A percentile compares a stretch with the other conserved stretches of the same genome.
Conservation (phyloP, 768 basidiomycete species). For the Calvatia gigantea region DNA sequence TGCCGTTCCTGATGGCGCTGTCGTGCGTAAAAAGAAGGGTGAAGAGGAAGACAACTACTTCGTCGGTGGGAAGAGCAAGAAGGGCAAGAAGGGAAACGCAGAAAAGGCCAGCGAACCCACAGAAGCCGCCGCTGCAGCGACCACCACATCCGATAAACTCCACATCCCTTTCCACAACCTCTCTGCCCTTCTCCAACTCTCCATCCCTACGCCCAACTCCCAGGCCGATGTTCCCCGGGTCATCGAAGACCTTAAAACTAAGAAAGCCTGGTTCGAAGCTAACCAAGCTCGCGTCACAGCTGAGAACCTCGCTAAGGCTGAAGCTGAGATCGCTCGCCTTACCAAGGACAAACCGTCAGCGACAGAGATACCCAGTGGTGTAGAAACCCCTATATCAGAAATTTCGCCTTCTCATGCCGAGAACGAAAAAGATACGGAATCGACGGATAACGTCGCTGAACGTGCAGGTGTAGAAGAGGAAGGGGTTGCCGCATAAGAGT, state of each 20-base stretch:
- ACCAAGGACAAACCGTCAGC: slow-evolving; percentile 34
- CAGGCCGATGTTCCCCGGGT: slow-evolving; percentile 75
- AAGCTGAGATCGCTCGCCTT: slow-evolving; percentile 68
- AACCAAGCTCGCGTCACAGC: slow-evolving; percentile 82
- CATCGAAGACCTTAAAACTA: slow-evolving; percentile 86
- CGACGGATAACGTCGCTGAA: slow-evolving; percentile 13
- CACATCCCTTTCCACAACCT: slow-evolving; percentile 86
- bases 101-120: slow-evolving; percentile 37
- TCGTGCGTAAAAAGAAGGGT: slow-evolving; percentile 89
- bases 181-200: slow-evolving; percentile 79
- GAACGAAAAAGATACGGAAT: slow-evolving; percentile 42
- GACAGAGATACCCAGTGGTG: slow-evolving; percentile 23
- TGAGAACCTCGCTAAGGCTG: slow-evolving; percentile 78
- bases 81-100: slow-evolving; percentile 44
- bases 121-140: slow-evolving; percentile 23
- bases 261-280: slow-evolving; percentile 93
- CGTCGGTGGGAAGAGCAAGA: slow-evolving; percentile 64
- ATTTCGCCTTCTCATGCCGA: slow-evolving; percentile 33
- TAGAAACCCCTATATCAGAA: slow-evolving; percentile 26
- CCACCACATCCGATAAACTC: slow-evolving; percentile 34
- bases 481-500: slow-evolving; percentile 15
- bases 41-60: slow-evolving; percentile 83
- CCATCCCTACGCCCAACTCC: slow-evolving; percentile 86
- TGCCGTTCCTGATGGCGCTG: slow-evolving; percentile 58
- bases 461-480: slow-evolving; percentile 31